A percentile compares a stretch with the other conserved stretches of the same genome.
Evolutionary conservation across 305 asterid species (phyloP).

Genomic region (Fraxinus platypoda): DNA sequence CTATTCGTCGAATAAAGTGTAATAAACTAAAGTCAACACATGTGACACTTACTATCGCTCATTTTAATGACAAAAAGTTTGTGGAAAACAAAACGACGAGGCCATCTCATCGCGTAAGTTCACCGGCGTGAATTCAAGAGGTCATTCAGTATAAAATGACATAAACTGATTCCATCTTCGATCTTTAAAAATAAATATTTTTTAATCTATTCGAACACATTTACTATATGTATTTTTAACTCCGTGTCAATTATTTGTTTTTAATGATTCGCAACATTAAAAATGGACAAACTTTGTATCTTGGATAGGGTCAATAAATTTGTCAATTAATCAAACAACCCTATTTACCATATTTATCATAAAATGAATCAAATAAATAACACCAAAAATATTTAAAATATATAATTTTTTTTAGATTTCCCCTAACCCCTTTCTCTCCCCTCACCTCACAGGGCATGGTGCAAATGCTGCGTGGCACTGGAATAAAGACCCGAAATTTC

Average conservation of each 20-base stretch:
- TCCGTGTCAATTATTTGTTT: not conserved
- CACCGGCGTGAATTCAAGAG: not conserved
- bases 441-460: not conserved
- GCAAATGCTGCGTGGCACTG: not conserved
- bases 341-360: not conserved
- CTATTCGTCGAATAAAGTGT: not conserved
- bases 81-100: not conserved
- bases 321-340: not conserved
- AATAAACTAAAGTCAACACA: not conserved
- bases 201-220: not conserved
- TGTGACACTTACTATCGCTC: not conserved
- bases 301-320: not conserved
- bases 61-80: not conserved
- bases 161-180: not conserved
- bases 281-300: not conserved
- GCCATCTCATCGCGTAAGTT: not conserved
- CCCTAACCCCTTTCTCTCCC: not conserved
- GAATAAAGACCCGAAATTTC: not conserved
- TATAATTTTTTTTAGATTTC: not conserved
- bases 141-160: not conserved
- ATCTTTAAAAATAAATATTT: not conserved
- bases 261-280: not conserved
- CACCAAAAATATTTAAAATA: not conserved
- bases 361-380: not conserved
- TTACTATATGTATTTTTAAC: not conserved